phyloP scores from a whole-genome alignment of 2,329 filamentous ascomycete species.

The Ophiostoma novo-ulmi region DNA sequence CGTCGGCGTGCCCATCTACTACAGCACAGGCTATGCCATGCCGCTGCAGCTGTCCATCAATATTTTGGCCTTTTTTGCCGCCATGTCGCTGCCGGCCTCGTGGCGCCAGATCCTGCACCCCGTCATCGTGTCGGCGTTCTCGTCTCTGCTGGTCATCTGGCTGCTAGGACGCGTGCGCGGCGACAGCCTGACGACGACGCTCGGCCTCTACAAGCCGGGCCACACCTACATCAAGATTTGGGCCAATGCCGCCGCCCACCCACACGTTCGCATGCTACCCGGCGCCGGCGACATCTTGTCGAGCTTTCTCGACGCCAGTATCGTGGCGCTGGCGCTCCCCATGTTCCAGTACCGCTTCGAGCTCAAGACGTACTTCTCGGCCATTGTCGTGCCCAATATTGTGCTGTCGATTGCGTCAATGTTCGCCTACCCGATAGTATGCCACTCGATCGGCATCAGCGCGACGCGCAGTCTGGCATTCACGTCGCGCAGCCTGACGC shows the following conservation, averaged over 20 bases:
- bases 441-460: conserved; percentile 51
- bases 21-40: conserved; percentile 48
- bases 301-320: conserved; percentile 52
- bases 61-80: conserved; percentile 48
- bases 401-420: conserved; percentile 49
- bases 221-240: conserved; percentile 51
- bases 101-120: conserved; percentile 54
- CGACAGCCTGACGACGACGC: conserved; percentile 38
- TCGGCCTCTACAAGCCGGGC: conserved; percentile 48
- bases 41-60: conserved; percentile 45
- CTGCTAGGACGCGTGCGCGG: conserved; percentile 44
- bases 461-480: conserved; percentile 50
- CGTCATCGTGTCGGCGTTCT: conserved; percentile 50
- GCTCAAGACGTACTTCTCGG: conserved; percentile 47
- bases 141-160: conserved; percentile 51
- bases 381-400: conserved; percentile 51
- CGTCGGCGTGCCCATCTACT: conserved; percentile 52
- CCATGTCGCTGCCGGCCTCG: conserved; percentile 43
- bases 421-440: conserved; percentile 53
- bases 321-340: conserved; percentile 54
- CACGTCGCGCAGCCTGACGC: conserved; percentile 51
- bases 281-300: conserved; percentile 55
- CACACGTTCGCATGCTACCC: conserved; percentile 32
- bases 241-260: conserved; percentile 33
- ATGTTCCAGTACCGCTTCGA: conserved; percentile 58